phyloP scores from a whole-genome alignment of 2,329 filamentous ascomycete genomes.

The Penicillium sp. region DNA sequence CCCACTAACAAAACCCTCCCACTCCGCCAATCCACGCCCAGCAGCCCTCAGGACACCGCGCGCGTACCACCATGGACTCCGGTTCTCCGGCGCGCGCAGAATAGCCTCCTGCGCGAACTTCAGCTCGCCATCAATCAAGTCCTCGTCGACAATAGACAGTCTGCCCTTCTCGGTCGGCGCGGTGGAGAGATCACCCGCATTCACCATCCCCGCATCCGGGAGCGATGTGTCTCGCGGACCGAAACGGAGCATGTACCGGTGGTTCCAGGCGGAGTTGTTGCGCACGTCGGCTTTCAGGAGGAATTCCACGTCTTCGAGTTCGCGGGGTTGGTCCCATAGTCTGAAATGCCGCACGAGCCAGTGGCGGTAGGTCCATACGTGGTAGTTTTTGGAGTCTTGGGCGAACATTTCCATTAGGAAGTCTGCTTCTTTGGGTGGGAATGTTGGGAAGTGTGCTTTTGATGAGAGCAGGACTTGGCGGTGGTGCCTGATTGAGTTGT shows the following conservation, averaged over 20 bases:
- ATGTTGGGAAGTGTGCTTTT: conserved; percentile 45
- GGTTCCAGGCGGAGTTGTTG: conserved; percentile 98
- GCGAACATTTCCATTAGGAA: conserved; percentile 80
- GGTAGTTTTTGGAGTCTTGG: conserved; percentile 93
- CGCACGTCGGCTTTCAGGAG: conserved; percentile 78
- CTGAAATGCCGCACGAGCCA: conserved; percentile 65
- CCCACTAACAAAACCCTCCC: conserved; percentile 53
- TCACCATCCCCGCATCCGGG: conserved; percentile 37
- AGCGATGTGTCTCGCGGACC: conserved; percentile 49
- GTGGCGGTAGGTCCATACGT: conserved; percentile 95
- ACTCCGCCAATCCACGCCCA: conserved; percentile 47
- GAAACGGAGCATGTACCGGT: conserved; percentile 93
- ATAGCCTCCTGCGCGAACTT: conserved; percentile 72
- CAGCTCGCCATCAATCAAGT: conserved; percentile 71
- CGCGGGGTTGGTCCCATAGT: conserved; percentile 54
- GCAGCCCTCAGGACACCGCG: conserved; percentile 70
- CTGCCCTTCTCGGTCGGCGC: conserved; percentile 27
- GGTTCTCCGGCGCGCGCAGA: conserved; percentile 81
- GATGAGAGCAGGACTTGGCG: conserved; percentile 54
- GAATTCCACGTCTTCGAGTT: conserved; percentile 68
- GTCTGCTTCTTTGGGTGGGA: conserved; percentile 64
- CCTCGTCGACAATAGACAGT: conserved; percentile 52
- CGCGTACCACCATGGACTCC: conserved; percentile 91
- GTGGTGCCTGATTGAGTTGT: conserved; percentile 51
- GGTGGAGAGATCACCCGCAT: conserved; percentile 15